phyloP scores from a whole-genome alignment of 2,329 filamentous ascomycete species.

The Westerdykella sp. region DNA sequence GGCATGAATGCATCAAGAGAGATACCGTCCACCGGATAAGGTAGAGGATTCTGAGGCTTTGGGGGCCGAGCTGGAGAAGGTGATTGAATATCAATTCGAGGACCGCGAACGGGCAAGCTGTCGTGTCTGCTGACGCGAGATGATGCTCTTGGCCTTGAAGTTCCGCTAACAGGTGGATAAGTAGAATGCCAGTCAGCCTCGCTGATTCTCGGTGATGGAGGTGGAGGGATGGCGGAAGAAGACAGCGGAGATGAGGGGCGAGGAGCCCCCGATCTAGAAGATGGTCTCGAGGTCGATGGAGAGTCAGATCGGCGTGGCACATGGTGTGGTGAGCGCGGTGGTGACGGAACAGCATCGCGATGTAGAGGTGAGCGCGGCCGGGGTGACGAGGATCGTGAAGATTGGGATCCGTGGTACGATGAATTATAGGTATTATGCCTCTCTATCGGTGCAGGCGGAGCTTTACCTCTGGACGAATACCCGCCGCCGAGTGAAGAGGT shows the following conservation, averaged over 20 bases:
- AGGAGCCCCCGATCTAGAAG: conserved; percentile 19
- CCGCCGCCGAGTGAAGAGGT: conserved; percentile 21
- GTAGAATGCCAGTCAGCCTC: conserved; percentile 29
- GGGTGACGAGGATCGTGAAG: background rate
- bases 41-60: conserved; percentile 23
- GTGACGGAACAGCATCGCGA: conserved; percentile 11
- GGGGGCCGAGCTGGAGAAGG: conserved; percentile 27
- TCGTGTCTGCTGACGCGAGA: conserved; percentile 26
- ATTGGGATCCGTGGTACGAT: conserved; percentile 11
- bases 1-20: conserved; percentile 37
- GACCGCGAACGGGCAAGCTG: conserved; percentile 22
- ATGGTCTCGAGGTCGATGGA: conserved; percentile 21
- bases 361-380: conserved; percentile 25
- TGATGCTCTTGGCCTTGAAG: conserved; percentile 21
- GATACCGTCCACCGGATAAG: conserved; percentile 44
- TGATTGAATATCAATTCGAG: conserved; percentile 30
- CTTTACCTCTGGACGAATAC: background rate
- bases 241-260: conserved; percentile 23
- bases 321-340: conserved; percentile 27
- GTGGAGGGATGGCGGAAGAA: conserved; percentile 14
- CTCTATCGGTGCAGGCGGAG: conserved; percentile 3
- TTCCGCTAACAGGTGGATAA: conserved; percentile 19
- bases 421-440: conserved; percentile 7
- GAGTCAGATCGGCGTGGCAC: conserved; percentile 19
- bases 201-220: conserved; percentile 14